Base-by-base conservation (phyloP, 2,329 filamentous ascomycete genomes). In the Xylaria sp. region DNA sequence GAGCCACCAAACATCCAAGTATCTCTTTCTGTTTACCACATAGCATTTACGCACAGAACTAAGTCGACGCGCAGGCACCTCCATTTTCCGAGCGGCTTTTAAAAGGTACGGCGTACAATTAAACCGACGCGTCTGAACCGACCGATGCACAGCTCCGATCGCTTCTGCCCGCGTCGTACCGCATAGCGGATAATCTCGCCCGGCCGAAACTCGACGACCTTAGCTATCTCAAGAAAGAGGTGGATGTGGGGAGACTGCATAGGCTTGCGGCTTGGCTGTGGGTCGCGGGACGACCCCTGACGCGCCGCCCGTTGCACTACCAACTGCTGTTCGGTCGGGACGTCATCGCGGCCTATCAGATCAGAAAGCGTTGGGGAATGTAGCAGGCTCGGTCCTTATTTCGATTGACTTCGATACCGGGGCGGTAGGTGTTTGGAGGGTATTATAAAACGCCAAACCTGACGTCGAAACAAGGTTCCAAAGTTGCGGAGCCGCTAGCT, bases 211-310 rank as follows among this genome's bases (percentile, higher is more conserved):
- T 52, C 17, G 44, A 56, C 18, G 37, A 52, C 45, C 37, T 40
- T 19, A 37, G n/a, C n/a, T 47, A 51, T 34, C 20, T 50, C 22
- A 24, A 58, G 34, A 39, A 54, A 44, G 50, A 58, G 44, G 42
- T 53, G 18, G 29, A 39, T 26, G 39, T 50, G 11, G 45, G 42
- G 16, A 42, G 43, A 47, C 29, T 57, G 2, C 24, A 49, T 29
- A 26, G 18, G 18, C 40, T 50, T 18, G 34, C 29, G 17, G 24
- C 39, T n/a, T 62, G 63, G 54, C 63, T 69, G 21, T 68, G 62
- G 64, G 38, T 69, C 11, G 66, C 64, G 8, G 66, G 65, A 13
- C 60, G 63, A 39, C 63, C 59, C 19, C 52, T 64, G 54, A 57
- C 64, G 41, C 61, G 68, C 4, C 65, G 61, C 7, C 55, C 63